phyloP scores from a whole-genome alignment of 2,329 filamentous ascomycete genomes.

The Acarospora socialis region DNA sequence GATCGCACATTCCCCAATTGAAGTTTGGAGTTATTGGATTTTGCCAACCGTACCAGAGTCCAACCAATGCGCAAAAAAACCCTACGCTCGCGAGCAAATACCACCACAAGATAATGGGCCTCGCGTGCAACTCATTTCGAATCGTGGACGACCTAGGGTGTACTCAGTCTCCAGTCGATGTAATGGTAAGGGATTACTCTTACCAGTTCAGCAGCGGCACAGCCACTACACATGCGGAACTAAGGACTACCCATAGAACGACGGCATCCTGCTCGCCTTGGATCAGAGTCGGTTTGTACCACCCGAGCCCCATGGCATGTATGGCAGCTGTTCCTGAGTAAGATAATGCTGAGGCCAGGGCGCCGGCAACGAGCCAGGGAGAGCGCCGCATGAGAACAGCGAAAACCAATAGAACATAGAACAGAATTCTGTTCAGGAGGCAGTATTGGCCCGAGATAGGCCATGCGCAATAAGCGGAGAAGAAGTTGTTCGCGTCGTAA shows the following conservation, averaged over 20 bases:
- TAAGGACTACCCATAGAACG: slow-evolving; percentile 17
- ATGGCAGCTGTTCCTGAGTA: slow-evolving; percentile 18
- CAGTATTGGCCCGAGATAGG: slow-evolving; percentile 19
- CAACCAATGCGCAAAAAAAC: slow-evolving; percentile 5
- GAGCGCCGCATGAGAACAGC: slow-evolving; percentile 17
- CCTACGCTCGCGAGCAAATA: slow-evolving; percentile 6
- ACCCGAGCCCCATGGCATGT: slow-evolving; percentile 17
- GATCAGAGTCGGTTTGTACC: slow-evolving; percentile 11
- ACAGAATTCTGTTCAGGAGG: slow-evolving; percentile 17
- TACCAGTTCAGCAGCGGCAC: slow-evolving; percentile 9
- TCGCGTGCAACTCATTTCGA: slow-evolving; percentile 3
- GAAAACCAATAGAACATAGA: slow-evolving; percentile 18
- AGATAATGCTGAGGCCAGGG: slow-evolving; percentile 18
- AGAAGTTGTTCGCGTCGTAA: too few species aligned
- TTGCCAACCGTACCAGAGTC: background rate
- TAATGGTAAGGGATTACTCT: slow-evolving; percentile 4
- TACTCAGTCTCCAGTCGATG: slow-evolving; percentile 3
- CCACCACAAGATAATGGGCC: slow-evolving; percentile 7
- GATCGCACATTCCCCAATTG: slow-evolving; percentile 14
- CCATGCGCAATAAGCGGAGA: too few species aligned
- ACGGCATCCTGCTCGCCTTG: slow-evolving; percentile 16
- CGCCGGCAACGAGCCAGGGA: slow-evolving; percentile 20
- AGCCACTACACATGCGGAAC: slow-evolving; percentile 12
- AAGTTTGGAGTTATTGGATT: too few species aligned
- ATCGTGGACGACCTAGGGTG: slow-evolving; percentile 3